Base-by-base conservation (phyloP, 2,329 filamentous ascomycete species). In the Raffaelea arxii region DNA sequence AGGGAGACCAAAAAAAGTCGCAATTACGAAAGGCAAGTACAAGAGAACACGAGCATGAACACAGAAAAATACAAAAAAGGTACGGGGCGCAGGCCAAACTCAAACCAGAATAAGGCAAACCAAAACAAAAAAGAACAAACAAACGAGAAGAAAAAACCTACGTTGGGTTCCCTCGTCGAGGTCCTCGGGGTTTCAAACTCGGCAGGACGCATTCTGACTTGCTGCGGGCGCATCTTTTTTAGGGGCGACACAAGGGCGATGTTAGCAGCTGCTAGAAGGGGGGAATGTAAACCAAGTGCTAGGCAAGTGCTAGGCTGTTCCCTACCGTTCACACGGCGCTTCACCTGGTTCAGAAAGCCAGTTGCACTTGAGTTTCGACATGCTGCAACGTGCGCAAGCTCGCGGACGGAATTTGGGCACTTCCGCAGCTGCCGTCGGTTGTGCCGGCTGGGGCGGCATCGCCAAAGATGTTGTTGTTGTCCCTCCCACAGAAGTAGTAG, bases 331-430 rank as follows among this genome's bases (percentile, higher is more conserved):
- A 21, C 54, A 56, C 3, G 54, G 53, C n/a, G 46, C 46, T 21
- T 51, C 49, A 18, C 54, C 53, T 7, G 54, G 54, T 19, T 54
- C 54, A 2, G 49, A 49, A 4, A 47, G 36, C 51, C 54, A 54
- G 43, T 49, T 54, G 48, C 54, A 56, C 49, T 52, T 52, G 41
- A 56, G 48, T 39, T 56, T 56, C 21, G 54, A 56, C 24, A 30
- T 32, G 47, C 47, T 58, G 55, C 62, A 64, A 54, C 54, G 58
- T 50, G 49, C 54, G 54, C 42, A 59, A 49, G 49, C 61, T 47
- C 62, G 46, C 44, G 59, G 43, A 51, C 56, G 3, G 66, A 55
- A 56, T 3, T 43, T 44, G n/a, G 51, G 49, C 16, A 49, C 27
- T 2, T 52, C 51, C 11, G 40, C 36, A 0, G 38, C 21, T 12